A percentile compares a stretch with the other conserved stretches of the same genome.
Conservation (phyloP, 2,329 filamentous ascomycete species). For the Diplodia scrobiculata region DNA sequence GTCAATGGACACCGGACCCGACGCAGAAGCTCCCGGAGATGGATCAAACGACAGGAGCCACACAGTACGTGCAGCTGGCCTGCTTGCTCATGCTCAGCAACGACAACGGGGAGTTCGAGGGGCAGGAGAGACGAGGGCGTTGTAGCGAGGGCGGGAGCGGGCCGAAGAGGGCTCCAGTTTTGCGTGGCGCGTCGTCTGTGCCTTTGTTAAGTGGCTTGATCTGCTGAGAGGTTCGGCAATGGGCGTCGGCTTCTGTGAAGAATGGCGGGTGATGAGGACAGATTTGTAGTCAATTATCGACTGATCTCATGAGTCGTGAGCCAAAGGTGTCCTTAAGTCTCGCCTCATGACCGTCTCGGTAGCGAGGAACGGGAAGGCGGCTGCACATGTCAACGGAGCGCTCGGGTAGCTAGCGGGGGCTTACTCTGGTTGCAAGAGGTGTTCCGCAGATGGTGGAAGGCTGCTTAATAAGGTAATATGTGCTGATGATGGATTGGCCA, state of each 20-base stretch:
- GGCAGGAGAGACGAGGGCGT: background rate
- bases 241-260: constrained; percentile 2
- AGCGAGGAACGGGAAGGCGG: background rate
- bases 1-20: background rate
- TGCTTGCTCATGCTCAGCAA: background rate
- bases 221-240: background rate
- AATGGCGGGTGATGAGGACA: background rate
- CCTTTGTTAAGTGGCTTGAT: constrained; percentile 2
- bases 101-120: background rate
- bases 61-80: background rate
- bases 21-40: background rate
- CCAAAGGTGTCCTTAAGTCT: background rate
- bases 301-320: background rate
- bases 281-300: background rate
- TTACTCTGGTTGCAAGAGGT: background rate
- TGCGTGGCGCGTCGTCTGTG: constrained; percentile 7
- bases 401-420: background rate
- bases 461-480: background rate
- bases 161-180: constrained; percentile 21
- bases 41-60: background rate
- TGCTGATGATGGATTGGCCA: too few species aligned
- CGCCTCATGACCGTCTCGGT: background rate
- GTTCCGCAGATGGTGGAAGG: background rate
- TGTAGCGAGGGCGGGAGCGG: constrained; percentile 6
- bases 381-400: background rate